Conservation (phyloP, 768 basidiomycete species). For the Mycena galopus region DNA sequence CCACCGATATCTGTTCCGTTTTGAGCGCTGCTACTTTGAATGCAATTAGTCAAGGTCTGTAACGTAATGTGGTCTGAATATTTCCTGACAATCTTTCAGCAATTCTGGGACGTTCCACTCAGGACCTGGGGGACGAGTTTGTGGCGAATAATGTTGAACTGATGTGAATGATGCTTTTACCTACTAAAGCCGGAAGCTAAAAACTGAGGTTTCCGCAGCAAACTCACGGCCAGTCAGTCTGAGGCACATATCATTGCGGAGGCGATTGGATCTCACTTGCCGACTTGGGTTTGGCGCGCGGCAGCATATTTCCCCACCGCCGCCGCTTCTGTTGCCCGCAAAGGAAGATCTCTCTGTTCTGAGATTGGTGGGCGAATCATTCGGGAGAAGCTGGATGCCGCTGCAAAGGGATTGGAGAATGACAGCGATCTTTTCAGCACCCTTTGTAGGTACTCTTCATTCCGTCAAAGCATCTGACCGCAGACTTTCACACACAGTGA, state of each 20-base stretch:
- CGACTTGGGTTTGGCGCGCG: neutral
- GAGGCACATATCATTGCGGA: neutral
- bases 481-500: neutral
- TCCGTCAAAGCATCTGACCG: neutral
- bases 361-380: neutral
- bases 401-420: neutral
- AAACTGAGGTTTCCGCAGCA: neutral
- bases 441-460: neutral
- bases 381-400: neutral
- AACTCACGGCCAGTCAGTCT: neutral
- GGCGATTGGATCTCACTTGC: neutral
- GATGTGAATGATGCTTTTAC: neutral
- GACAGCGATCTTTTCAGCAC: neutral
- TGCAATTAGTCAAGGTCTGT: conserved; percentile 6
- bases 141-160: neutral
- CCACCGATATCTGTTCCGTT: neutral
- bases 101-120: neutral
- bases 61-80: too few relatives aligned
- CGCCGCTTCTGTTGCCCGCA: neutral
- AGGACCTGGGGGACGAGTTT: conserved; percentile 4
- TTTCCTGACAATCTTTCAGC: neutral
- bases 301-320: neutral
- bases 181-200: neutral
- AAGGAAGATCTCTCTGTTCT: neutral
- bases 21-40: neutral